phyloP scores from a whole-genome alignment of 768 basidiomycete species.

The Termitomyces sp. region DNA sequence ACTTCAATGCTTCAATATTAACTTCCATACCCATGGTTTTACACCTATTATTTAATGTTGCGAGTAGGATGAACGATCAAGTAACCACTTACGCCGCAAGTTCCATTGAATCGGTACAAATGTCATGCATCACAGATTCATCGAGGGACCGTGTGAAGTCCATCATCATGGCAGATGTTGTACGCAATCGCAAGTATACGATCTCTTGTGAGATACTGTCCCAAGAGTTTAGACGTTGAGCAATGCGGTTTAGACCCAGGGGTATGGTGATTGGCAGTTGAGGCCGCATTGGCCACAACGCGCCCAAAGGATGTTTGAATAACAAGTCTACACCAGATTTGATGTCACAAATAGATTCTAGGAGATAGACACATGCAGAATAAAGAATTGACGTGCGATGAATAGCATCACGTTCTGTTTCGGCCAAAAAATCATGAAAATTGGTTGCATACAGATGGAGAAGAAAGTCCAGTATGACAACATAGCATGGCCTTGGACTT shows the following conservation, averaged over 20 bases:
- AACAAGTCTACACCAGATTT: background rate
- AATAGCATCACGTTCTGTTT: conserved; percentile 1
- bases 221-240: background rate
- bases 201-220: background rate
- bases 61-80: background rate
- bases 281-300: conserved; percentile 6
- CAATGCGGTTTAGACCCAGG: background rate
- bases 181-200: background rate
- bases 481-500: background rate
- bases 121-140: conserved; percentile 5
- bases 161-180: conserved; percentile 1
- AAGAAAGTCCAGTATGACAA: conserved; percentile 5
- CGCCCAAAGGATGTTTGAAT: conserved; percentile 1
- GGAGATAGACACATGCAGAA: background rate
- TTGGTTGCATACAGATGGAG: conserved; percentile 6
- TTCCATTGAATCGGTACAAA: conserved; percentile 6
- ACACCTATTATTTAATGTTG: background rate
- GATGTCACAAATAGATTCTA: background rate
- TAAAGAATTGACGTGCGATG: background rate
- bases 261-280: background rate
- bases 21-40: conserved; percentile 1
- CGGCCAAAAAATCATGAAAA: conserved; percentile 5
- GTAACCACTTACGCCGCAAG: conserved; percentile 2
- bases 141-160: conserved; percentile 1
- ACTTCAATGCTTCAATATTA: background rate